phyloP scores from a whole-genome alignment of 1,139 yeast species.

The Pichia sp. region DNA sequence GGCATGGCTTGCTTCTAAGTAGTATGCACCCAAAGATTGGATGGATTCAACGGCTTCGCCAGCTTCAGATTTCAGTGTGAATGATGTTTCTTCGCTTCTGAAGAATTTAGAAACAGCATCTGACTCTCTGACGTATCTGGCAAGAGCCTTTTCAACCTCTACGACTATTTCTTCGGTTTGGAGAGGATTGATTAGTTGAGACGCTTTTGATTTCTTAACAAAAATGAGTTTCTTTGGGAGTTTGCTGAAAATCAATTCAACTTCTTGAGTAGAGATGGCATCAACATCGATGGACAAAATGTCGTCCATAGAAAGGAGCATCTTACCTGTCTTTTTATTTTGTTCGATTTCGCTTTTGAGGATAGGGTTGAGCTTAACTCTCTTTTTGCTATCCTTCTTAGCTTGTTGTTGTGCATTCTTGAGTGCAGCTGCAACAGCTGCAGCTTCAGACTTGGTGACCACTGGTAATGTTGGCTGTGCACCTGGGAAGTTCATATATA shows the following conservation, averaged over 20 bases:
- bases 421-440: slow-evolving; percentile 13
- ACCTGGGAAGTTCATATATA: slow-evolving; percentile 28
- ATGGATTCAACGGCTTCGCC: slow-evolving; percentile 13
- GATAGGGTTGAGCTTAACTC: slow-evolving; percentile 12
- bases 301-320: slow-evolving; percentile 22
- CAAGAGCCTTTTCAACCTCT: slow-evolving; percentile 13
- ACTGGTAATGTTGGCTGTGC: slow-evolving; percentile 57
- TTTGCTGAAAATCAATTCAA: slow-evolving; percentile 15
- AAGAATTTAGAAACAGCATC: slow-evolving; percentile 14
- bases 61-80: slow-evolving; percentile 9
- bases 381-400: slow-evolving; percentile 7
- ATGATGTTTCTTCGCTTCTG: slow-evolving; percentile 8
- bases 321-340: neutral
- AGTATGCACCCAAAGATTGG: slow-evolving; percentile 17
- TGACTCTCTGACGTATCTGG: slow-evolving; percentile 14
- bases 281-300: slow-evolving; percentile 21
- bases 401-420: slow-evolving; percentile 10
- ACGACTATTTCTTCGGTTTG: slow-evolving; percentile 2
- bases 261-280: slow-evolving; percentile 15
- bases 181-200: slow-evolving; percentile 16
- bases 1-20: slow-evolving; percentile 14
- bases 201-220: slow-evolving; percentile 16
- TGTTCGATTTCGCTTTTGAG: slow-evolving; percentile 10
- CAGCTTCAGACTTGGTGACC: slow-evolving; percentile 30
- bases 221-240: slow-evolving; percentile 23